A percentile compares a stretch with the other conserved stretches of the same genome.
phyloP scores from a whole-genome alignment of 805 yeast species.

The Debaryomyces castellii region DNA sequence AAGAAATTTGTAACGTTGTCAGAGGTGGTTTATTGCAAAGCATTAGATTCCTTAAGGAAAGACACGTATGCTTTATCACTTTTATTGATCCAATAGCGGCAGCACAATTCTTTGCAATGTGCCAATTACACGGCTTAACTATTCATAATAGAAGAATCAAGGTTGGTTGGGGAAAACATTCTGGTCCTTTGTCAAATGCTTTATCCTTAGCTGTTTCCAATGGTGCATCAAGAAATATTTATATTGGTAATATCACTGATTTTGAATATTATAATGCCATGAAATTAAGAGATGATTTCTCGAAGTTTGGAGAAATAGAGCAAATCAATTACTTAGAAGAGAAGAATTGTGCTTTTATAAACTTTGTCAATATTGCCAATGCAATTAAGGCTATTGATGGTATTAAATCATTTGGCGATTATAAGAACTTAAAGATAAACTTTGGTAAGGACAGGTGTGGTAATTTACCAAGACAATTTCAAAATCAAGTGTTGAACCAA shows the following conservation, averaged over 20 bases:
- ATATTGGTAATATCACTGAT: slow-evolving; percentile 68
- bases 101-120: slow-evolving; percentile 94
- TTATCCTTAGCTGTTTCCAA: slow-evolving; percentile 85
- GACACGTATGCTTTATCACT: slow-evolving; percentile 91
- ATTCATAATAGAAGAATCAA: slow-evolving; percentile 84
- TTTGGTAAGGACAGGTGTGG: slow-evolving; percentile 97
- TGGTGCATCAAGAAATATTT: slow-evolving; percentile 93
- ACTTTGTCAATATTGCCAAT: slow-evolving; percentile 85
- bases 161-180: slow-evolving; percentile 97
- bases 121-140: slow-evolving; percentile 83
- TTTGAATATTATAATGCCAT: slow-evolving; percentile 52
- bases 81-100: slow-evolving; percentile 97
- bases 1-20: slow-evolving; percentile 93
- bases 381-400: slow-evolving; percentile 94
- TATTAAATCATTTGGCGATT: slow-evolving; percentile 68
- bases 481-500: slow-evolving; percentile 18
- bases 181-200: slow-evolving; percentile 87
- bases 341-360: slow-evolving; percentile 86
- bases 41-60: slow-evolving; percentile 75
- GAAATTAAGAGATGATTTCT: slow-evolving; percentile 69
- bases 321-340: slow-evolving; percentile 86
- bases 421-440: slow-evolving; percentile 72
- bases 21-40: slow-evolving; percentile 91
- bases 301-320: slow-evolving; percentile 89
- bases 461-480: slow-evolving; percentile 80